phyloP scores from a whole-genome alignment of 441 rosid species.

The Metrosideros polymorpha region DNA sequence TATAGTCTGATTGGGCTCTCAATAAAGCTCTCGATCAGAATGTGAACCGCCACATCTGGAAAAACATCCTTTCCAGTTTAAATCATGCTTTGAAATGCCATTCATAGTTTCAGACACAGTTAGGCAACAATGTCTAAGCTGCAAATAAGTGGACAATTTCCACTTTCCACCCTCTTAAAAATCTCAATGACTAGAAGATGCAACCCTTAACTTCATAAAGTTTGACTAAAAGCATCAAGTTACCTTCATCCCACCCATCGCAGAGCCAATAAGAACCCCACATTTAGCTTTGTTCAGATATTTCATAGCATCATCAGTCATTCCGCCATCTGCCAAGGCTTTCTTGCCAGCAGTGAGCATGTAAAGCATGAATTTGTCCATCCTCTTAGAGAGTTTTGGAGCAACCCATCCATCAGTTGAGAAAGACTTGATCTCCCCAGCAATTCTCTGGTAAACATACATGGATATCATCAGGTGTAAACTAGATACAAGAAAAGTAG shows the following conservation, averaged over 20 bases:
- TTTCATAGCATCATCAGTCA: constrained; percentile 2
- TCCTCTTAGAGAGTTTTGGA: constrained; percentile 9
- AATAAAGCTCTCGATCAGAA: neutral
- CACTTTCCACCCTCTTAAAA: neutral
- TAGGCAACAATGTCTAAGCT: neutral
- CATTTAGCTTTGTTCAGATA: constrained; percentile 11
- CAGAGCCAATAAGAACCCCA: constrained; percentile 20
- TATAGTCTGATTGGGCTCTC: neutral
- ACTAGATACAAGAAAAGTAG: neutral
- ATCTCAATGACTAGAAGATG: neutral
- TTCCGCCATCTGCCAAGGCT: constrained; percentile 14
- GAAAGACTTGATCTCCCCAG: constrained; percentile 19
- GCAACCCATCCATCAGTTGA: constrained; percentile 10
- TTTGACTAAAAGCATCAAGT: neutral
- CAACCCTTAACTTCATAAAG: neutral
- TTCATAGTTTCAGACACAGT: neutral
- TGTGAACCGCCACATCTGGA: neutral
- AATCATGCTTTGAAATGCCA: neutral
- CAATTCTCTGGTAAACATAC: constrained; percentile 10
- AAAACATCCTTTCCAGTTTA: neutral
- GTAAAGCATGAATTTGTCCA: constrained; percentile 17
- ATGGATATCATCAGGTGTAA: neutral
- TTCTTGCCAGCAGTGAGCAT: constrained; percentile 13
- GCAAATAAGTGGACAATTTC: neutral
- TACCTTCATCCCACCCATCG: constrained; percentile 21